Percentiles rank a stretch among this genome's conserved stretches.
Evolutionary conservation across 2,329 filamentous ascomycete species (phyloP).

Genomic region (Nemania abortiva): DNA sequence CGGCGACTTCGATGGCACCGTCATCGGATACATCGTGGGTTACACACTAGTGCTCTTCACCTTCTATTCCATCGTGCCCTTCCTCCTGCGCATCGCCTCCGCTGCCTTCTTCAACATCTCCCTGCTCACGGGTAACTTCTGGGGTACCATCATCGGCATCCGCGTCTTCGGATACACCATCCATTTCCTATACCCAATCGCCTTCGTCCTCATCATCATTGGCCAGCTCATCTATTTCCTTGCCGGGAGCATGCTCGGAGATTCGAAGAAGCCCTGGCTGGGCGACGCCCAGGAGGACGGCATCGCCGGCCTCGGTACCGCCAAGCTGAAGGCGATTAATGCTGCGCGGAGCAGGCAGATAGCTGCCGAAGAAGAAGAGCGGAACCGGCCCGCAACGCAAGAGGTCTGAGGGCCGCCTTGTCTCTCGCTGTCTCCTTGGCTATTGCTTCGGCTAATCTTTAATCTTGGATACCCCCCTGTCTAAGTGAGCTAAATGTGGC

Average conservation of each 20-base stretch:
- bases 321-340: conserved; percentile 79
- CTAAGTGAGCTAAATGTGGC: background rate
- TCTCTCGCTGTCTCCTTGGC: conserved; percentile 1
- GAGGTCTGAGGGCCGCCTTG: conserved; percentile 19
- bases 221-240: conserved; percentile 91
- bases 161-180: conserved; percentile 83
- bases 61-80: conserved; percentile 89
- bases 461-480: conserved; percentile 5
- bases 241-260: conserved; percentile 82
- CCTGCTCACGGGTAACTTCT: conserved; percentile 94
- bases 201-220: conserved; percentile 90
- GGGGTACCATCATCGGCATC: conserved; percentile 93
- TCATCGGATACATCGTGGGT: conserved; percentile 87
- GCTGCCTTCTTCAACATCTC: conserved; percentile 98
- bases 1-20: conserved; percentile 73
- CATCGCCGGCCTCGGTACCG: conserved; percentile 84
- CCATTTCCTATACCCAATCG: conserved; percentile 94
- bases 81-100: conserved; percentile 88
- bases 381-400: conserved; percentile 13
- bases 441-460: background rate
- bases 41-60: conserved; percentile 85
- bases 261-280: conserved; percentile 95
- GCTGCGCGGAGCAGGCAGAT: conserved; percentile 61
- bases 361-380: conserved; percentile 21
- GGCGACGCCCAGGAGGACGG: conserved; percentile 87